Conservation (phyloP, 495 filamentous ascomycete genomes). For the Podospora didyma region DNA sequence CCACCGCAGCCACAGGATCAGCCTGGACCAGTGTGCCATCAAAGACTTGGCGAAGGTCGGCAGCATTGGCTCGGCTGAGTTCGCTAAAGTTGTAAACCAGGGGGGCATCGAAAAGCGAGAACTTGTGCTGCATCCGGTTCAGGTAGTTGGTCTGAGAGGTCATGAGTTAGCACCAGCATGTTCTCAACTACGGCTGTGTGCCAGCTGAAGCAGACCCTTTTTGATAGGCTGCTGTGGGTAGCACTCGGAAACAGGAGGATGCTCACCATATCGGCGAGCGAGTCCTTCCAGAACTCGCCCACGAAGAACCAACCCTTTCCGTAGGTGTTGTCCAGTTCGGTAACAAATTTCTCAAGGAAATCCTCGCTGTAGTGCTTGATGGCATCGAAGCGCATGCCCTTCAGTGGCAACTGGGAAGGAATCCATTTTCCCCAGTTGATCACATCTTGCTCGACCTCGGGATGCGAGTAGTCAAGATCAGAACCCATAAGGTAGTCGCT, state of each 20-base stretch:
- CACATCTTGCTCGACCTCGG: conserved; percentile 61
- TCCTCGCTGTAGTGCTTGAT: conserved; percentile 65
- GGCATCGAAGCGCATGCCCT: conserved; percentile 71
- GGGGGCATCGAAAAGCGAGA: conserved; percentile 63
- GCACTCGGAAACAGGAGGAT: not conserved
- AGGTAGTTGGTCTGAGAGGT: conserved; percentile 43
- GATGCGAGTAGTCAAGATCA: conserved; percentile 63
- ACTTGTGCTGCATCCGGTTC: conserved; percentile 50
- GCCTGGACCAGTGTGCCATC: conserved; percentile 54
- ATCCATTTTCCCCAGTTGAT: conserved; percentile 67
- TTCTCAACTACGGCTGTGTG: too few species aligned
- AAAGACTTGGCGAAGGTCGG: conserved; percentile 60
- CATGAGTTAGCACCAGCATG: not conserved
- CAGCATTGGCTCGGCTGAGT: conserved; percentile 45
- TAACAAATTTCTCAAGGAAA: conserved; percentile 60
- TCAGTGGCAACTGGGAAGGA: conserved; percentile 49
- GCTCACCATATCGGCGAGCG: conserved; percentile 44
- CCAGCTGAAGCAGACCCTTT: too few species aligned
- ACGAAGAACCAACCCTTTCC: conserved; percentile 61
- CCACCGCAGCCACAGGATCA: conserved; percentile 58
- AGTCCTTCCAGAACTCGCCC: conserved; percentile 67
- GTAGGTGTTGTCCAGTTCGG: conserved; percentile 44
- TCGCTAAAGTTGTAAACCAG: conserved; percentile 61
- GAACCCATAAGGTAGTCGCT: conserved; percentile 54
- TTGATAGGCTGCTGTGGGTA: too few species aligned